phyloP scores from a whole-genome alignment of 2,329 filamentous ascomycete species.

The Diaporthe ilicicola region DNA sequence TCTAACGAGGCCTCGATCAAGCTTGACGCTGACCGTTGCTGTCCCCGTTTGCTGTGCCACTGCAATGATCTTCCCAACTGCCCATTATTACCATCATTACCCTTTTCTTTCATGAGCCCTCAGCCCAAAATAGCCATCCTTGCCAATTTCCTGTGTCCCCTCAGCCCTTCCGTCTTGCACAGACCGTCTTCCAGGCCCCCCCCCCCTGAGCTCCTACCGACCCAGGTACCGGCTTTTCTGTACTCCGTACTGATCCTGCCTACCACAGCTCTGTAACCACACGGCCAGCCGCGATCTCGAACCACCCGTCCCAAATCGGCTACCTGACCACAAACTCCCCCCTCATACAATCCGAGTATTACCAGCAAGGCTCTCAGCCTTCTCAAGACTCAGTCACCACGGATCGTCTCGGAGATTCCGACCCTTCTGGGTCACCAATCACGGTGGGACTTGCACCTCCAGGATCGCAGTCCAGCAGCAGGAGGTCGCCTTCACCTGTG shows the following conservation, averaged over 20 bases:
- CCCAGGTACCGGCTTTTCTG: conserved; percentile 10
- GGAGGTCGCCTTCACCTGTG: conserved; percentile 73
- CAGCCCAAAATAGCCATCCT: conserved; percentile 20
- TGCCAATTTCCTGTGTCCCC: conserved; percentile 16
- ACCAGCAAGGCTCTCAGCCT: conserved; percentile 51
- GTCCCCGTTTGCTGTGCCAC: conserved; percentile 19
- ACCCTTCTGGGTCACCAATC: conserved; percentile 29
- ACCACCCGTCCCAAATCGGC: conserved; percentile 71
- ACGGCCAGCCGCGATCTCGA: conserved; percentile 60
- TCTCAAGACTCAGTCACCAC: conserved; percentile 42
- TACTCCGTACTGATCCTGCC: conserved; percentile 27
- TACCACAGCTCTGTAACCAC: conserved; percentile 35
- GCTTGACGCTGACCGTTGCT: conserved; percentile 17
- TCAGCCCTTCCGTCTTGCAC: conserved; percentile 9
- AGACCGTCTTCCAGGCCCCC: conserved; percentile 8
- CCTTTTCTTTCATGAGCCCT: conserved; percentile 1
- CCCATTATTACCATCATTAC: conserved; percentile 17
- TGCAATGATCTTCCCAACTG: conserved; percentile 23
- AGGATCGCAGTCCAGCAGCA: conserved; percentile 50
- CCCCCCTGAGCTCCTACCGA: conserved; percentile 18
- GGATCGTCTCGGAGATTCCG: conserved; percentile 21
- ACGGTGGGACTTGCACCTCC: conserved; percentile 49
- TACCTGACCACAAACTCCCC: conserved; percentile 76
- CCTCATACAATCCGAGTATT: conserved; percentile 66
- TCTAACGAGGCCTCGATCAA: not conserved